Evolutionary conservation across 257 asterid species (phyloP).

Genomic region (Solanum bukasovii): DNA sequence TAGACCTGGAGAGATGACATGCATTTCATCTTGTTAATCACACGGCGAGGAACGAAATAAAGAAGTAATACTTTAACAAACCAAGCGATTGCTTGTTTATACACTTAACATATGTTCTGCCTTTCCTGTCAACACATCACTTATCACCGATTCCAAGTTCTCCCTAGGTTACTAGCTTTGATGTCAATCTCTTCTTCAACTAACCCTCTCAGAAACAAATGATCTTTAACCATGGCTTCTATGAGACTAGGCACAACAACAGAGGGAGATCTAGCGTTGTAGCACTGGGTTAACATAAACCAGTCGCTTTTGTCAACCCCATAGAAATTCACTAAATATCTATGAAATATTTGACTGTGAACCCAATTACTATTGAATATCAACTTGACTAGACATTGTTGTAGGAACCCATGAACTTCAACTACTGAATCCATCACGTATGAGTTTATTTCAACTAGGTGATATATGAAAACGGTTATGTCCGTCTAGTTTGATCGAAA

Average conservation of each 20-base stretch:
- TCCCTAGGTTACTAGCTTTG: neutral
- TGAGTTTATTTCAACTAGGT: neutral
- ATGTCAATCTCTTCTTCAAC: neutral
- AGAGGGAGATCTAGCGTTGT: neutral
- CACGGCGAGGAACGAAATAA: neutral
- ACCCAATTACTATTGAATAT: neutral
- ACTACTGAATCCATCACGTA: neutral
- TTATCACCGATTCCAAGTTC: neutral
- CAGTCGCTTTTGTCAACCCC: neutral
- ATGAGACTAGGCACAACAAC: neutral
- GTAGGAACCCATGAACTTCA: neutral
- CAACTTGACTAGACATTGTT: neutral
- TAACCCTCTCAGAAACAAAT: neutral
- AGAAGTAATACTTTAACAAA: neutral
- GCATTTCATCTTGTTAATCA: neutral
- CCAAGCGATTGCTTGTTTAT: neutral
- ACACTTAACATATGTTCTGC: neutral
- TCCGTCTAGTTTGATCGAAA: neutral
- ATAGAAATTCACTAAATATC: neutral
- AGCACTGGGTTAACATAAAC: neutral
- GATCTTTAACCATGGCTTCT: neutral
- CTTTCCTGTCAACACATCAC: neutral
- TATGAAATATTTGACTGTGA: neutral
- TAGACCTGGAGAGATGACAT: conserved; percentile 11
- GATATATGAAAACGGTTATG: neutral